Evolutionary conservation across 306 rosid species (phyloP).

Genomic region (Fragaria vesca): DNA sequence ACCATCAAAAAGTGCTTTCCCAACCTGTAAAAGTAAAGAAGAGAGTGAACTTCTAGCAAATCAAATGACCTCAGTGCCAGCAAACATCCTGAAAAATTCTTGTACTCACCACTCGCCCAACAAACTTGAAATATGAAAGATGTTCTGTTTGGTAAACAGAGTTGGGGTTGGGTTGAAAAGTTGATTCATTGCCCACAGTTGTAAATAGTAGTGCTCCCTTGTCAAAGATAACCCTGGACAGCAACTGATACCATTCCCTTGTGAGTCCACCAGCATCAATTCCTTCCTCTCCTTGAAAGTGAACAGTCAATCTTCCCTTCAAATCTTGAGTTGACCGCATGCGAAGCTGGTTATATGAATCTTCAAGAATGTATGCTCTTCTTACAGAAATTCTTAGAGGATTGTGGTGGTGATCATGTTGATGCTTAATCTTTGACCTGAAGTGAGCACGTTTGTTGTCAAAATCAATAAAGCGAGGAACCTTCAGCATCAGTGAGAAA

Average conservation of each 20-base stretch:
- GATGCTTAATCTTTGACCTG: constrained; percentile 93
- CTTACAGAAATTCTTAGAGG: constrained; percentile 92
- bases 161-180: constrained; percentile 97
- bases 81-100: constrained; percentile 19
- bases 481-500: constrained; percentile 84
- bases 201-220: constrained; percentile 94
- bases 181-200: constrained; percentile 91
- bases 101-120: constrained; percentile 95
- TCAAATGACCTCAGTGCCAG: constrained; percentile 7
- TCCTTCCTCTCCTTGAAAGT: constrained; percentile 99
- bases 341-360: constrained; percentile 94
- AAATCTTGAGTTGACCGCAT: constrained; percentile 79
- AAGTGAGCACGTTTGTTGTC: constrained; percentile 94
- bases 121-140: constrained; percentile 94
- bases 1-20: constrained; percentile 91
- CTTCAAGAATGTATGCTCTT: constrained; percentile 93
- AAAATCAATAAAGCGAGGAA: constrained; percentile 87
- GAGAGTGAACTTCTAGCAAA: constrained; percentile 26
- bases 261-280: constrained; percentile 98
- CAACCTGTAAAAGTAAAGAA: constrained; percentile 59
- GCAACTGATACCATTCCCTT: constrained; percentile 93
- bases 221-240: constrained; percentile 95
- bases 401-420: constrained; percentile 90
- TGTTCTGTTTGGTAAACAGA: constrained; percentile 97
- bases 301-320: constrained; percentile 95